Evolutionary conservation across 192 early-diverging fungal species (phyloP), one percentile per base, ranked within the genome.

Genomic region (Rhizophagus prolifer): DNA sequence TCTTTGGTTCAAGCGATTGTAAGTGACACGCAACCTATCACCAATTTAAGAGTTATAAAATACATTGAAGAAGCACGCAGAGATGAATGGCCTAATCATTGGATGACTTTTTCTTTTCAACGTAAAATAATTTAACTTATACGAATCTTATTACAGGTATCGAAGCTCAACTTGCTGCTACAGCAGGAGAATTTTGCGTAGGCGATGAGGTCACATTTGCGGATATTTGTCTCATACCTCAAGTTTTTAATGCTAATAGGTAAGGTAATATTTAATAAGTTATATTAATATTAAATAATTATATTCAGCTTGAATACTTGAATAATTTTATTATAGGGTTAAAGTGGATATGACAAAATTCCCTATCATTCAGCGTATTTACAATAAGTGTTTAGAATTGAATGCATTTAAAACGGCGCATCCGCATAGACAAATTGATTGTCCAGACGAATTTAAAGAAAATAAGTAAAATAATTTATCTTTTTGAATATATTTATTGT

Each of bases 11-110:
- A 85, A 68, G 81, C 89, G 12, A 91, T 98, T 26, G 88, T 89
- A 47, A 85, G 91, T 80, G 96, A 96, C 73, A 96, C 91, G 63
- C 95, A 96, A 77, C 96, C 96, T 21, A 73, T 95, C 58, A 91
- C 95, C 77, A 98, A 98, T 82, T 78, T 95, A 75, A 75, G 87
- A 47, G 89, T 98, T 1, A 77, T 94, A 71, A 83, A 85, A 13
- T 82, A 91, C 66, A 81, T 92, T 21, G 89, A 87, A 1, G 88
- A 86, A 50, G 76, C 85, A 74, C 78, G 83, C 80, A 80, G 80
- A 74, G 65, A 46, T 80, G 86, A 94, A 80, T 90, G 89, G 91
- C 89, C 87, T 26, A 82, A 81, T 44, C 79, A 88, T 78, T 88
- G 84, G 74, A 82, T 91, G 47, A 60, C 75, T 0, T 72, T 78